Conservation (phyloP, 1,284 basidiomycete genomes). For the Garcileccinum viscosum region DNA sequence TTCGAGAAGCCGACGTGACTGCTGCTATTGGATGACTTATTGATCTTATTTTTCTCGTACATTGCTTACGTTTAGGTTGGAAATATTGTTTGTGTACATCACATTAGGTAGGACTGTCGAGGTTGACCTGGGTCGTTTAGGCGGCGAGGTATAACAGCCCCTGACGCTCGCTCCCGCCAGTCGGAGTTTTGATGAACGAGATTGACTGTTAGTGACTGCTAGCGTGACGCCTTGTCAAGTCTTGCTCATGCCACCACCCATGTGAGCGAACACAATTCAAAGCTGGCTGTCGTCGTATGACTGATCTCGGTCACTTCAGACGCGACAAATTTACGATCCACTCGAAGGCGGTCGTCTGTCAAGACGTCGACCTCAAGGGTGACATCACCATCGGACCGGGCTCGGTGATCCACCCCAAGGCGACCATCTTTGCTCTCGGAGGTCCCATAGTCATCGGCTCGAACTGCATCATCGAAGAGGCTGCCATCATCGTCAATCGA, state of each 20-base stretch:
- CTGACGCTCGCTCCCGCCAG: not conserved
- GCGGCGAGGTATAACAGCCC: not conserved
- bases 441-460: slow-evolving; percentile 88
- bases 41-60: slow-evolving; percentile 23
- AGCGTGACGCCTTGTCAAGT: no score
- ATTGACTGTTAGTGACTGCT: no score
- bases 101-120: slow-evolving; percentile 1
- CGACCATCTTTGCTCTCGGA: slow-evolving; percentile 85
- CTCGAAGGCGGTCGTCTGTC: slow-evolving; percentile 83
- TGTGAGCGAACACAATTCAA: slow-evolving; percentile 24
- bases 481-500: slow-evolving; percentile 86
- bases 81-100: slow-evolving; percentile 24
- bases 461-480: slow-evolving; percentile 92
- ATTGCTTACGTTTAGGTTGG: slow-evolving; percentile 15
- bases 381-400: slow-evolving; percentile 89
- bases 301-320: slow-evolving; percentile 43
- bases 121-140: not conserved
- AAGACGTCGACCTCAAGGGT: slow-evolving; percentile 89
- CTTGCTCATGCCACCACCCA: slow-evolving; percentile 20
- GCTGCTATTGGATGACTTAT: slow-evolving; percentile 13
- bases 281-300: not conserved
- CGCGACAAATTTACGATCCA: slow-evolving; percentile 82
- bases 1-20: slow-evolving; percentile 40
- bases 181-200: not conserved
- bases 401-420: slow-evolving; percentile 94